A percentile compares a stretch with the other conserved stretches of the same genome.
Evolutionary conservation across 2,329 filamentous ascomycete species (phyloP).

Genomic region (Coleophoma eucalyptorum): DNA sequence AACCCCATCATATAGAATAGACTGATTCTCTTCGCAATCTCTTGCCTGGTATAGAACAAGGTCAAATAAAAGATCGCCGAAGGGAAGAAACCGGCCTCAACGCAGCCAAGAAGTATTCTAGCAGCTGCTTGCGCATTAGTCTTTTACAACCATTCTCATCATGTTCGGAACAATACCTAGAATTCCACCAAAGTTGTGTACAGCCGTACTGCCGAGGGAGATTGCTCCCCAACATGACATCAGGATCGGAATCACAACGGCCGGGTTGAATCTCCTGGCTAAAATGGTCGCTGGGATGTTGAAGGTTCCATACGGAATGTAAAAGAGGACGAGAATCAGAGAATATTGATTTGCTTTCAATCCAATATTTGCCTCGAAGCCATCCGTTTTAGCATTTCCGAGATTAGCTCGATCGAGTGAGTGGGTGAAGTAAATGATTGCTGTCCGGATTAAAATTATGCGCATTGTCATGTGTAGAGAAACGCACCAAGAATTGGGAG

Average conservation of each 20-base stretch:
- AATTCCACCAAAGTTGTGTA: constrained; percentile 5
- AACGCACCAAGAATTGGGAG: neutral
- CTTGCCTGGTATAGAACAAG: neutral
- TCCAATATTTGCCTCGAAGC: constrained; percentile 26
- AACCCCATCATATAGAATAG: neutral
- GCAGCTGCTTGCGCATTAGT: neutral
- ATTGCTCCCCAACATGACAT: neutral
- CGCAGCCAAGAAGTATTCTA: neutral
- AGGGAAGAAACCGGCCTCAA: constrained; percentile 1
- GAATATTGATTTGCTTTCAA: neutral
- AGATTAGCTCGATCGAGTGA: constrained; percentile 38
- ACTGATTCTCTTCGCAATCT: neutral
- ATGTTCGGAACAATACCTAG: neutral
- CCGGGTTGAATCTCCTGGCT: constrained; percentile 9
- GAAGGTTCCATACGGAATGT: constrained; percentile 8
- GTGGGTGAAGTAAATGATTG: constrained; percentile 40
- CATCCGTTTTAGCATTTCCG: constrained; percentile 41
- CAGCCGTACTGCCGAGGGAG: neutral
- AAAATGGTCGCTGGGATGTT: constrained; percentile 15
- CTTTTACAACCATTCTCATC: too few species aligned
- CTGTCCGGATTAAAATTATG: neutral
- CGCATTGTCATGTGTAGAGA: too few species aligned
- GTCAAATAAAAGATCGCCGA: constrained; percentile 15
- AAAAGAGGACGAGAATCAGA: constrained; percentile 4
- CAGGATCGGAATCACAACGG: neutral